phyloP scores from a whole-genome alignment of 768 basidiomycete genomes.

The Trichaptum fuscoviolaceum region DNA sequence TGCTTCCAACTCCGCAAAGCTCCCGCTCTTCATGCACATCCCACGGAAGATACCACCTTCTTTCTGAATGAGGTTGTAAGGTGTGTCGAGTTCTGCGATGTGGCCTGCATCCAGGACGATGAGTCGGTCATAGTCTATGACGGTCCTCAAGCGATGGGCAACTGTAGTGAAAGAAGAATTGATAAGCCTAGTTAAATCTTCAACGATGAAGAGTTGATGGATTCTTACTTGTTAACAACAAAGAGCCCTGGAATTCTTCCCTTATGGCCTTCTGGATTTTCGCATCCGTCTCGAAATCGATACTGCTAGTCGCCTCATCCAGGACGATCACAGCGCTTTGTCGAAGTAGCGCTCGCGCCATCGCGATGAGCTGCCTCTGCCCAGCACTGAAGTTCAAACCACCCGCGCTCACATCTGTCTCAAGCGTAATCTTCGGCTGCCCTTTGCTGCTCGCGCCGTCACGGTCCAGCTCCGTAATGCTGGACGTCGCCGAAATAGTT shows the following conservation, averaged over 20 bases:
- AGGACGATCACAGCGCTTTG: conserved; percentile 23
- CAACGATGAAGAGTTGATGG: conserved; percentile 11
- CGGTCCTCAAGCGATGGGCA: conserved; percentile 69
- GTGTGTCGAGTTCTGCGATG: conserved; percentile 69
- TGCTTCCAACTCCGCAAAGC: conserved; percentile 53
- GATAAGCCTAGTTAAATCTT: neutral
- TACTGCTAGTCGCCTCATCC: conserved; percentile 16
- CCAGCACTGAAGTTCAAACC: conserved; percentile 40
- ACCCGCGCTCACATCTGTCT: conserved; percentile 71
- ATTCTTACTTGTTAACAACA: conserved; percentile 39
- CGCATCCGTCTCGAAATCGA: conserved; percentile 14
- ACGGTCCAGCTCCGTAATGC: neutral
- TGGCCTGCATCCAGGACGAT: conserved; percentile 72
- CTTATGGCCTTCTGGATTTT: conserved; percentile 35
- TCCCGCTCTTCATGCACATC: conserved; percentile 71
- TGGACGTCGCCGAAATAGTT: neutral
- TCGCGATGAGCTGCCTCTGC: conserved; percentile 34
- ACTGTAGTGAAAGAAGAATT: conserved; percentile 33
- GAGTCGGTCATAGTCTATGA: conserved; percentile 77
- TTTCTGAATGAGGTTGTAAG: conserved; percentile 57
- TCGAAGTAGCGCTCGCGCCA: conserved; percentile 23
- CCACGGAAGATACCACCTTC: conserved; percentile 59
- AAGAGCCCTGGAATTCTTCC: conserved; percentile 29
- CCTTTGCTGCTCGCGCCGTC: conserved; percentile 30
- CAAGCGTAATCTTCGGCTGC: conserved; percentile 56